Conservation (phyloP, 257 asterid species). For the Plantago major region DNA sequence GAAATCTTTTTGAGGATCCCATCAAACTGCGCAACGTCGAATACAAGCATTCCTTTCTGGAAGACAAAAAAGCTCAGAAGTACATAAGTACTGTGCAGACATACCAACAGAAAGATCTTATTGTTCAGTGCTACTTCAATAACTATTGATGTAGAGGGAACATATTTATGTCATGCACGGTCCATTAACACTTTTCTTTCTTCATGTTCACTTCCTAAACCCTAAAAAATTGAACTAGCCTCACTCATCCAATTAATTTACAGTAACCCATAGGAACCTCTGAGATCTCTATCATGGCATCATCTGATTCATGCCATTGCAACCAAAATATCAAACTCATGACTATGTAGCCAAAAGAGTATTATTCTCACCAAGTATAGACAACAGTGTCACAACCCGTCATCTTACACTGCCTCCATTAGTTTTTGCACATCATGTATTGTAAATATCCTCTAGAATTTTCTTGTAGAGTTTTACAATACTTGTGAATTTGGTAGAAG, state of each 20-base stretch:
- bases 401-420: too few relatives aligned
- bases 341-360: background rate
- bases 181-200: background rate
- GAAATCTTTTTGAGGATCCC: conserved; percentile 83
- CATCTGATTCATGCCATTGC: conserved; percentile 7
- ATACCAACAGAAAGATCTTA: background rate
- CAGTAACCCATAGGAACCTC: background rate
- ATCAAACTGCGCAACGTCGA: conserved; percentile 88
- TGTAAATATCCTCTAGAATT: too few relatives aligned
- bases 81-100: background rate
- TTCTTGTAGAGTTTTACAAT: too few relatives aligned
- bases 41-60: conserved; percentile 94
- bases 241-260: too few relatives aligned
- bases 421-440: too few relatives aligned
- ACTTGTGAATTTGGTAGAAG: too few relatives aligned
- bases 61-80: conserved; percentile 14
- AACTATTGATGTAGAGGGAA: background rate
- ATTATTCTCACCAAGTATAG: background rate
- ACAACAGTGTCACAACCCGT: background rate
- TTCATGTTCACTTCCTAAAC: too few relatives aligned
- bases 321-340: conserved; percentile 14
- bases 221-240: too few relatives aligned
- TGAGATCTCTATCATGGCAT: conserved; percentile 2
- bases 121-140: background rate
- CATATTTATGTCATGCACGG: background rate